Evolutionary conservation across 192 early-diverging fungal genomes (phyloP).

Genomic region (Chytriomyces sp.): DNA sequence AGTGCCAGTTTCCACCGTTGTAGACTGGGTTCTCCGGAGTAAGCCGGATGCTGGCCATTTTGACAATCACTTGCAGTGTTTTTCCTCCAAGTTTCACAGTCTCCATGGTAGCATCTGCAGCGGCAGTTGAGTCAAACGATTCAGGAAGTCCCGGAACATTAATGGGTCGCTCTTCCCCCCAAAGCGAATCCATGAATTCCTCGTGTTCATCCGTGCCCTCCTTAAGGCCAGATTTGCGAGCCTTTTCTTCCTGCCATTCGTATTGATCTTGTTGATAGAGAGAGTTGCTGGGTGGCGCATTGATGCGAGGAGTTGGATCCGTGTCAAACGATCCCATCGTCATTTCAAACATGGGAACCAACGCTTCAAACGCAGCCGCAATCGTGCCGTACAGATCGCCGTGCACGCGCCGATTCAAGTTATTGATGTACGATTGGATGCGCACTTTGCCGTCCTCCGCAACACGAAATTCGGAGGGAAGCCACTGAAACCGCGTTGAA

Average conservation of each 20-base stretch:
- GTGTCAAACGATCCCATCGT: slow-evolving; percentile 7
- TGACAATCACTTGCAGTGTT: slow-evolving; percentile 69
- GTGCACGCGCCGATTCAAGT: slow-evolving; percentile 60
- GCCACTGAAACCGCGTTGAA: slow-evolving; percentile 60
- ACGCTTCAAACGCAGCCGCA: slow-evolving; percentile 52
- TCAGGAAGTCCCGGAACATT: slow-evolving; percentile 22
- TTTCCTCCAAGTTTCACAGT: slow-evolving; percentile 34
- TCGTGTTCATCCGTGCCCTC: slow-evolving; percentile 5
- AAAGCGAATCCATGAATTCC: slow-evolving; percentile 26
- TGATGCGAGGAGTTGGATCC: slow-evolving; percentile 1
- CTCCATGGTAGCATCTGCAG: neutral
- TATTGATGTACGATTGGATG: slow-evolving; percentile 76
- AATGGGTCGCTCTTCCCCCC: slow-evolving; percentile 27
- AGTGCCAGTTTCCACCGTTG: slow-evolving; percentile 67
- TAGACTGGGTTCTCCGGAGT: slow-evolving; percentile 67
- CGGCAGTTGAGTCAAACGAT: slow-evolving; percentile 31
- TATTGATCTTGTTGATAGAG: neutral
- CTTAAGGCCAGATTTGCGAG: neutral
- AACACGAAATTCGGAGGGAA: slow-evolving; percentile 70
- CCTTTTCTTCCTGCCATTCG: slow-evolving; percentile 16
- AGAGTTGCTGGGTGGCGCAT: slow-evolving; percentile 3
- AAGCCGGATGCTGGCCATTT: slow-evolving; percentile 71
- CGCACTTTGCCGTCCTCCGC: slow-evolving; percentile 49
- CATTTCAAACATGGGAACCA: slow-evolving; percentile 70
- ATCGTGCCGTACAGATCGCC: slow-evolving; percentile 59